These are phyloP conservation scores for Microcos paniculata DNA, from an alignment of 345 rosid genomes.

Conservation along the genomic window DNA sequence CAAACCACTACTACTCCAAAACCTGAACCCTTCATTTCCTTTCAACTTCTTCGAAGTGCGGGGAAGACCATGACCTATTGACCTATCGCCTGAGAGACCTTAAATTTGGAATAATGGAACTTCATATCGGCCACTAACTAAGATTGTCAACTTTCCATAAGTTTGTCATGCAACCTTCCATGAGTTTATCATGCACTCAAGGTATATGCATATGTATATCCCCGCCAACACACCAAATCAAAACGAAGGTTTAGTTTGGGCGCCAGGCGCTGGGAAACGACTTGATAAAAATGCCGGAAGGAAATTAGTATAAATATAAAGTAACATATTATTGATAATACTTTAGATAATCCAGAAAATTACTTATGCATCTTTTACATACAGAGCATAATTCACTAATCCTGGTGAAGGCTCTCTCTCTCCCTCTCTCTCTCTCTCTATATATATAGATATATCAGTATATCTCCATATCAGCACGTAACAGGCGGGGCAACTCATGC, in stretches of 20 bases:
- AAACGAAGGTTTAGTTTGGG: not conserved
- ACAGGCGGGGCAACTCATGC: not conserved
- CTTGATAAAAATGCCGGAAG: not conserved
- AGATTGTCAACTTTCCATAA: not conserved
- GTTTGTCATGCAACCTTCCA: no score
- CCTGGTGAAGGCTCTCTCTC: not conserved
- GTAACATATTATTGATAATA: not conserved
- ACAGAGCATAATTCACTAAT: not conserved
- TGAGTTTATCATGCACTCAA: not conserved
- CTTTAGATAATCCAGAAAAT: not conserved
- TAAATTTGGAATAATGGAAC: not conserved
- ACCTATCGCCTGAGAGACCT: not conserved
- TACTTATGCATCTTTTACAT: not conserved
- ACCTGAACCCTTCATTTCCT: not conserved
- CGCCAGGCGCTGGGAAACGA: not conserved
- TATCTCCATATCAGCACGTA: not conserved
- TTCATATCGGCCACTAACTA: not conserved
- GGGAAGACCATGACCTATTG: not conserved
- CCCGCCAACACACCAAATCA: conserved; percentile 3
- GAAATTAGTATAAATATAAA: not conserved
- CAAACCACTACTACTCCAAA: not conserved
- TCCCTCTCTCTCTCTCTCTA: no score
- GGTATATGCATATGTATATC: not conserved
- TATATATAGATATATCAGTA: no score
- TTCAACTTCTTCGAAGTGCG: conserved; percentile 10